Base-by-base conservation (phyloP, 352 stramenopile species). In the Phytophthora hibernalis region DNA sequence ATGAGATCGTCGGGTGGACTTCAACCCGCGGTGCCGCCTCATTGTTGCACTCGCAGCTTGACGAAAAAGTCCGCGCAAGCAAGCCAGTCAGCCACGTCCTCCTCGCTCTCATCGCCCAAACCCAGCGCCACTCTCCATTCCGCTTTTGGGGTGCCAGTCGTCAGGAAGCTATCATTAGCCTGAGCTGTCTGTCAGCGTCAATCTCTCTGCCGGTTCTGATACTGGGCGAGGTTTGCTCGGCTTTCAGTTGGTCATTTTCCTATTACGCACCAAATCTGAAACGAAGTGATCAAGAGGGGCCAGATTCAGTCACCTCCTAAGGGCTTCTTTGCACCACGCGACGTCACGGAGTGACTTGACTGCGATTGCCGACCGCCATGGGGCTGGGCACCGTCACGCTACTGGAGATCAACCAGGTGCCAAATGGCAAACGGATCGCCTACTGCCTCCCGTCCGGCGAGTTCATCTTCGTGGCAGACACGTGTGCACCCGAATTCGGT, bases 401-500 rank as follows among this genome's bases (percentile, higher is more conserved):
- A 43, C 65, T 95, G 40, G 80, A 93, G 54, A 75, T 95, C 42
- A 79, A 77, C 47, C 64, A 85, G 42, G 61, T 79, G 22, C 74
- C 80, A 4, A 67, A 72, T 16, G 74, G 81, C 48, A 82, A 73
- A 28, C 76, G 72, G 21, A 65, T 93, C 24, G 87, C 82, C 10
- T 92, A 79, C 69, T 95, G 87, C 58, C 61, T 93, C 1, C 74
- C 81, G 4, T 82, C 77, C 3, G 87, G 87, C 30, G 87, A 91
- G 56, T 93, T 95, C 62, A 65, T 93, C 33, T 87, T 93, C 26
- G 85, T 83, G 13, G 87, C 82, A 1, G 47, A 77, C 7, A 82
- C 74, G 2, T 79, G 82, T 28, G 65, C 82, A 1, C 61, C 54
- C 35, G 72, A 74, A 48, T 90, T 93, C 37, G 64, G 61, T 6